Percentiles rank a stretch among this genome's conserved stretches.
Evolutionary conservation across 2,329 filamentous ascomycete species (phyloP).

Genomic region (Aspergillus sp.): DNA sequence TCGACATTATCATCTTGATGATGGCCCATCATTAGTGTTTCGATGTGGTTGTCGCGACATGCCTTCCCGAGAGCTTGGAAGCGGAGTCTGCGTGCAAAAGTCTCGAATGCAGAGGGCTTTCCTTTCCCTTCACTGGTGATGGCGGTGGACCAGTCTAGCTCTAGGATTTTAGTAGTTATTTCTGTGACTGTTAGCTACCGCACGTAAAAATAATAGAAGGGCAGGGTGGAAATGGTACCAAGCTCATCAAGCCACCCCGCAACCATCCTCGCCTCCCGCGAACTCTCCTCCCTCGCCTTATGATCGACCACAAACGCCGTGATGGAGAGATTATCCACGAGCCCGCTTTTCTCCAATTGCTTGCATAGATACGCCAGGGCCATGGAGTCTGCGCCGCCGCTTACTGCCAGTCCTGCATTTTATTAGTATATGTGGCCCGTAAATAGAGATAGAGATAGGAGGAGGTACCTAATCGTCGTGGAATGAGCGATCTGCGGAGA

Average conservation of each 20-base stretch:
- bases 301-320: conserved; percentile 58
- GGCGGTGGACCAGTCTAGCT: conserved; percentile 46
- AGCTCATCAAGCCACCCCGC: conserved; percentile 38
- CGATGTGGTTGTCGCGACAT: conserved; percentile 49
- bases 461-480: conserved; percentile 22
- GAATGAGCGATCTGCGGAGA: conserved; percentile 10
- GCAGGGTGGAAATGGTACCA: conserved; percentile 24
- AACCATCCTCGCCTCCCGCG: conserved; percentile 49
- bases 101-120: conserved; percentile 62
- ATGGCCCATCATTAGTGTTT: conserved; percentile 69
- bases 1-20: conserved; percentile 89
- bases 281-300: conserved; percentile 49
- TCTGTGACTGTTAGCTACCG: background rate
- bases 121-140: background rate
- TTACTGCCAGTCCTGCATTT: conserved; percentile 66
- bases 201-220: background rate
- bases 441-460: background rate
- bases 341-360: conserved; percentile 30
- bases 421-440: background rate
- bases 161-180: conserved; percentile 20
- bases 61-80: conserved; percentile 63
- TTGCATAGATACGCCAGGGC: conserved; percentile 72
- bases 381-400: conserved; percentile 97
- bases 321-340: conserved; percentile 25
- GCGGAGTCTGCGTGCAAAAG: conserved; percentile 63